Percentiles rank a stretch among this genome's conserved stretches.
phyloP scores from a whole-genome alignment of 2,329 filamentous ascomycete genomes.

The Cercospora sp. region DNA sequence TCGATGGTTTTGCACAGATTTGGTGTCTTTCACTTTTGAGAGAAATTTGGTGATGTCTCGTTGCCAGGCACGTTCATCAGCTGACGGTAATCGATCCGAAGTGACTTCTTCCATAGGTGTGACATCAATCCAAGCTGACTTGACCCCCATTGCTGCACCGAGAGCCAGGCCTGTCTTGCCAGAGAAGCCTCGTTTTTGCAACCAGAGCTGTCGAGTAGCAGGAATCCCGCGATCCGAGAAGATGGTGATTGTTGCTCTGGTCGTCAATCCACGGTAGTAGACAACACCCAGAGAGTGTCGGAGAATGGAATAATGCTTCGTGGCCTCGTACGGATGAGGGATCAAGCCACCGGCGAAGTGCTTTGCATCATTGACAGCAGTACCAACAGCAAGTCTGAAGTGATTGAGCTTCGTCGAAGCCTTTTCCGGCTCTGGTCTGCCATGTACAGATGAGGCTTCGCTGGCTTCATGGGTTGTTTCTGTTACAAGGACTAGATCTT shows the following conservation, averaged over 20 bases:
- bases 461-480: background rate
- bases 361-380: conserved; percentile 10
- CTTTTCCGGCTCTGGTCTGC: background rate
- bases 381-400: conserved; percentile 6
- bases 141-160: conserved; percentile 62
- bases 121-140: conserved; percentile 65
- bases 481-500: conserved; percentile 4
- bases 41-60: conserved; percentile 65
- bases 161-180: conserved; percentile 68
- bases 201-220: conserved; percentile 60
- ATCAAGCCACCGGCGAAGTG: conserved; percentile 19
- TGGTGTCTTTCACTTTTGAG: conserved; percentile 50
- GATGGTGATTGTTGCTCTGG: conserved; percentile 64
- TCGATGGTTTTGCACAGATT: conserved; percentile 15
- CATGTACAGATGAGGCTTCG: background rate
- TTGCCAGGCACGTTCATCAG: conserved; percentile 66
- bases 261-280: conserved; percentile 55
- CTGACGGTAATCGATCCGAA: conserved; percentile 52
- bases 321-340: conserved; percentile 17
- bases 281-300: conserved; percentile 19
- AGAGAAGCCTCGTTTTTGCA: conserved; percentile 67
- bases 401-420: background rate
- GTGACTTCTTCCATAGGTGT: conserved; percentile 57
- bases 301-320: conserved; percentile 15
- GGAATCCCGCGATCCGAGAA: conserved; percentile 62